A percentile compares a stretch with the other conserved stretches of the same genome.
Conservation (phyloP, 495 filamentous ascomycete species). For the Xylaria scruposa region DNA sequence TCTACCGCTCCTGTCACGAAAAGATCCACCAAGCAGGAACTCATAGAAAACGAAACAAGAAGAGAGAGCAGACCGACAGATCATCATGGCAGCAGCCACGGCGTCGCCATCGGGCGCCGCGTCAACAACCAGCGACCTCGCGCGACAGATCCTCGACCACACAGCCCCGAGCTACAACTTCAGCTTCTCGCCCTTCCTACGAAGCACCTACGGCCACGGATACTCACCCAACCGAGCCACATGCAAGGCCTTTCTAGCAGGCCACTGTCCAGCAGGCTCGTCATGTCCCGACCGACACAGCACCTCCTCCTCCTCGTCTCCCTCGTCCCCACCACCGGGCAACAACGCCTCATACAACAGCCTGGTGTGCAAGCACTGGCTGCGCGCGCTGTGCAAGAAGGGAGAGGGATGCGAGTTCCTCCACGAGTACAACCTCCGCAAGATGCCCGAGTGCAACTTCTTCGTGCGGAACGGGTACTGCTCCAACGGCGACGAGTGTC, state of each 20-base stretch:
- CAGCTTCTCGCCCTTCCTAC: constrained; percentile 77
- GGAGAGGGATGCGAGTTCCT: constrained; percentile 94
- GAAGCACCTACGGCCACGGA: constrained; percentile 76
- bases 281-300: constrained; percentile 70
- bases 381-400: constrained; percentile 96
- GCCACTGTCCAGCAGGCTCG: constrained; percentile 79
- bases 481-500: constrained; percentile 93
- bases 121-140: constrained; percentile 45
- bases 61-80: constrained; percentile 8
- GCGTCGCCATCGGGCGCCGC: background rate
- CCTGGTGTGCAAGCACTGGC: constrained; percentile 98
- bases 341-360: constrained; percentile 57
- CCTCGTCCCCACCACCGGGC: constrained; percentile 14
- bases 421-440: constrained; percentile 97
- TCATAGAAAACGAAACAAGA: background rate
- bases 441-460: constrained; percentile 97
- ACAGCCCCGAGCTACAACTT: constrained; percentile 66
- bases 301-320: constrained; percentile 29
- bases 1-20: background rate
- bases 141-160: constrained; percentile 58
- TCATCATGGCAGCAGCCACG: constrained; percentile 21
- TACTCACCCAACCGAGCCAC: constrained; percentile 73
- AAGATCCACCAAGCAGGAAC: background rate
- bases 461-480: constrained; percentile 90
- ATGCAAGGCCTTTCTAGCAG: constrained; percentile 76